Conservation (phyloP, 2,329 filamentous ascomycete genomes). For the Juglanconis sp. region DNA sequence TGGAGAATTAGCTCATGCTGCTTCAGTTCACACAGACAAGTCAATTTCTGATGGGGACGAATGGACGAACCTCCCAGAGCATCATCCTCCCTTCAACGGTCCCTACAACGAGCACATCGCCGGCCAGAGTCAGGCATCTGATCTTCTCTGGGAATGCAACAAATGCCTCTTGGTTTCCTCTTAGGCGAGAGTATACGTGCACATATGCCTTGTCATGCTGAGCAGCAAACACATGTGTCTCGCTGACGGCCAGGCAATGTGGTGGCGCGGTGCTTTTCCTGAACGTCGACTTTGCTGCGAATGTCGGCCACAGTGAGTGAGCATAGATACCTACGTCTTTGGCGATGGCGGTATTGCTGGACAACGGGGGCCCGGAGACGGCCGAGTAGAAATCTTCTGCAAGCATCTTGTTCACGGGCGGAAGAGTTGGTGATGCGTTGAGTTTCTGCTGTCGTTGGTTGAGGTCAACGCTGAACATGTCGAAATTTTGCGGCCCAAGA, state of each 20-base stretch:
- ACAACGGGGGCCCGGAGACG: slow-evolving; percentile 54
- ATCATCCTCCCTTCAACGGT: slow-evolving; percentile 83
- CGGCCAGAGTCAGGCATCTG: slow-evolving; percentile 69
- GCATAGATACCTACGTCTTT: slow-evolving; percentile 86
- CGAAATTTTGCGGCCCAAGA: background rate
- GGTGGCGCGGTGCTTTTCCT: slow-evolving; percentile 86
- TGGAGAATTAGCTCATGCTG: background rate
- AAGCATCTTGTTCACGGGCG: slow-evolving; percentile 41
- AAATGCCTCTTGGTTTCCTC: slow-evolving; percentile 82
- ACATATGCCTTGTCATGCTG: slow-evolving; percentile 89
- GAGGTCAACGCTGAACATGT: background rate
- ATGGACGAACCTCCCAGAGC: slow-evolving; percentile 77
- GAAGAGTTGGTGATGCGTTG: background rate
- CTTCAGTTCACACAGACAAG: background rate
- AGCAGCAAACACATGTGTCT: slow-evolving; percentile 83
- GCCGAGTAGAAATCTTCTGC: slow-evolving; percentile 60
- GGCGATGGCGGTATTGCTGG: slow-evolving; percentile 60
- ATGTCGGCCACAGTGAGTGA: slow-evolving; percentile 75
- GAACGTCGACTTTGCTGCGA: slow-evolving; percentile 72
- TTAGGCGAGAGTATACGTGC: slow-evolving; percentile 82
- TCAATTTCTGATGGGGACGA: background rate
- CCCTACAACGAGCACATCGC: slow-evolving; percentile 72
- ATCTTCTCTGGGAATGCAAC: slow-evolving; percentile 87
- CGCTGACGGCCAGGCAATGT: slow-evolving; percentile 76
- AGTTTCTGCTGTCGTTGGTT: background rate